Conservation (phyloP, 2,329 filamentous ascomycete species). For the Cordyceps militaris region DNA sequence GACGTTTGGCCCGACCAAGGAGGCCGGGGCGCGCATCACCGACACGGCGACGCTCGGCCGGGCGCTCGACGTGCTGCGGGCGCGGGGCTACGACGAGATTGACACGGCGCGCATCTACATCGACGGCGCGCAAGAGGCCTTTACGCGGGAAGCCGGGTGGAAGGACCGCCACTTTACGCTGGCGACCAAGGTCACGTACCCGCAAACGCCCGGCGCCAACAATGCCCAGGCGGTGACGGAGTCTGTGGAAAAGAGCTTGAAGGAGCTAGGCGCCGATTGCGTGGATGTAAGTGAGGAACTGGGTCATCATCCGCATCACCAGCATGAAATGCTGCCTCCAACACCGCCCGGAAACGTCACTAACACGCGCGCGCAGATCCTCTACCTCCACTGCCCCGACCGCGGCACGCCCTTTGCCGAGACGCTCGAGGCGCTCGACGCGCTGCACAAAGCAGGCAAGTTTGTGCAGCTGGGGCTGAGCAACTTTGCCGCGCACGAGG, state of each 20-base stretch:
- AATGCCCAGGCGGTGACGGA: constrained; percentile 55
- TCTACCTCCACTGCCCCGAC: constrained; percentile 38
- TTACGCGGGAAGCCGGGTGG: constrained; percentile 68
- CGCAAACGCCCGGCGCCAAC: constrained; percentile 51
- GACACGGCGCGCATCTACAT: constrained; percentile 77
- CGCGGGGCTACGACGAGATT: constrained; percentile 74
- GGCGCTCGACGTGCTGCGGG: constrained; percentile 67
- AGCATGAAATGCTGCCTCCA: background rate
- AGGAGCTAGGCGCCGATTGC: constrained; percentile 63
- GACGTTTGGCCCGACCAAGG: constrained; percentile 67
- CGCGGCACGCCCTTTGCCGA: constrained; percentile 68
- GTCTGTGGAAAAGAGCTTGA: constrained; percentile 60
- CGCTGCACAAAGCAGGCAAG: constrained; percentile 78
- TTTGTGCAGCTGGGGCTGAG: constrained; percentile 74
- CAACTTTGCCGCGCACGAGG: constrained; percentile 83
- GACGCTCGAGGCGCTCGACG: constrained; percentile 69
- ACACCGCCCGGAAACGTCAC: background rate
- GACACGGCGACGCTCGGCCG: constrained; percentile 58
- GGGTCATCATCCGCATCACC: background rate
- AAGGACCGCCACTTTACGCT: constrained; percentile 69
- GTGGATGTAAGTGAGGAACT: constrained; percentile 51
- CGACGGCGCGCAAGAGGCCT: constrained; percentile 68
- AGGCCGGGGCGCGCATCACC: constrained; percentile 64
- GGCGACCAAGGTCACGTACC: constrained; percentile 71
- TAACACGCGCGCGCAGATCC: constrained; percentile 24